These are phyloP conservation scores for Malassezia dermatis DNA, from an alignment of 1,284 basidiomycete genomes.

Conservation along the genomic window DNA sequence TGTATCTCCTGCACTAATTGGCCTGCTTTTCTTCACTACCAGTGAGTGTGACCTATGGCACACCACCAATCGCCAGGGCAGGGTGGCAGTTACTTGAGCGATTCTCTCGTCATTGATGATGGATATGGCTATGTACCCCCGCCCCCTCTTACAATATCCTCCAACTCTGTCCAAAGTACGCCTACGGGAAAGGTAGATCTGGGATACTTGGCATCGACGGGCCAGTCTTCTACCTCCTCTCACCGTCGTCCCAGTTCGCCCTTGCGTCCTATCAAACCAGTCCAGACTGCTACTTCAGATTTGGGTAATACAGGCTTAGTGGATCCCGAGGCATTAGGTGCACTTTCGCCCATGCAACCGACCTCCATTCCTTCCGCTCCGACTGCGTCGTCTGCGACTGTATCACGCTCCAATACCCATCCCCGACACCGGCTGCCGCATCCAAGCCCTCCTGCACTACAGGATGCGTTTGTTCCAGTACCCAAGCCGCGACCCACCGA, in stretches of 20 bases:
- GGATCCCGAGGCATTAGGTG: conserved; percentile 7
- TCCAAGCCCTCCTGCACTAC: neutral
- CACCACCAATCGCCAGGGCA: neutral
- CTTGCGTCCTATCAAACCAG: conserved; percentile 5
- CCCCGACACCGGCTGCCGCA: neutral
- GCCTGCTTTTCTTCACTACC: neutral
- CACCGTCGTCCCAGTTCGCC: conserved; percentile 4
- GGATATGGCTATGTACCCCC: neutral
- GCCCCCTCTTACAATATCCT: neutral
- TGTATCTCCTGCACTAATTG: neutral
- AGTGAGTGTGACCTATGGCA: neutral
- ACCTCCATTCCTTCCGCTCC: neutral
- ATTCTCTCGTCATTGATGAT: neutral
- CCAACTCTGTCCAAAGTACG: neutral
- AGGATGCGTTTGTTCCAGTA: neutral
- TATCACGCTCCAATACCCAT: conserved; percentile 5
- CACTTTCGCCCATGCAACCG: neutral
- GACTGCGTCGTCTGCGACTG: neutral
- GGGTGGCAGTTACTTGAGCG: neutral
- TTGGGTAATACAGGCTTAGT: conserved; percentile 7
- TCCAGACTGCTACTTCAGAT: neutral
- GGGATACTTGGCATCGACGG: neutral
- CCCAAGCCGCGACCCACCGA: neutral
- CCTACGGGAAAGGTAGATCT: neutral
- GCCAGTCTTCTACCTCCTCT: neutral